Conservation (phyloP, 257 asterid genomes). For the Jacaranda copaia region DNA sequence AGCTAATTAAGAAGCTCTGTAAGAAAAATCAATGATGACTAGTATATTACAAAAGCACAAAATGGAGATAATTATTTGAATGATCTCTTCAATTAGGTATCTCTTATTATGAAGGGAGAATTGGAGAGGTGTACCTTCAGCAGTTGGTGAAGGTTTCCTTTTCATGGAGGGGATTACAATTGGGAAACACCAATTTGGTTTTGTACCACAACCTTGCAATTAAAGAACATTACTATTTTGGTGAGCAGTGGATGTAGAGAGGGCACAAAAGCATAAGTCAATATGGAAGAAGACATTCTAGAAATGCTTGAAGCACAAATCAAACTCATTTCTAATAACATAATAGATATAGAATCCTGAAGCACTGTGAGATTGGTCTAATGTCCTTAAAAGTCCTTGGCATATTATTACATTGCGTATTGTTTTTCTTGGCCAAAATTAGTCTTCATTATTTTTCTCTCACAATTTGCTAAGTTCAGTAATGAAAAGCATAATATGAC, state of each 20-base stretch:
- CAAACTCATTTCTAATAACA: not conserved
- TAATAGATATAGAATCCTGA: too few relatives aligned
- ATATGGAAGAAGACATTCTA: constrained; percentile 39
- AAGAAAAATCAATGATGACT: not conserved
- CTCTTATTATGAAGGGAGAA: not conserved
- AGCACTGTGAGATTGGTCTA: too few relatives aligned
- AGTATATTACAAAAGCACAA: constrained; percentile 22
- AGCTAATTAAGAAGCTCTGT: constrained; percentile 2
- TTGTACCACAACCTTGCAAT: constrained; percentile 40
- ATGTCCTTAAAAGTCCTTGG: too few relatives aligned
- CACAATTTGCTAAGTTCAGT: too few relatives aligned
- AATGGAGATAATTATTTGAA: not conserved
- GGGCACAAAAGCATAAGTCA: constrained; percentile 53
- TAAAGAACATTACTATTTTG: constrained; percentile 40
- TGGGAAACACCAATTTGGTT: constrained; percentile 53
- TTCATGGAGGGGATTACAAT: constrained; percentile 50
- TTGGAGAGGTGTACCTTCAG: constrained; percentile 37
- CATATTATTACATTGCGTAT: too few relatives aligned
- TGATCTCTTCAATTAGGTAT: not conserved
- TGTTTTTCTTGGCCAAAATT: too few relatives aligned
- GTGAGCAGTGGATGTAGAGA: constrained; percentile 46
- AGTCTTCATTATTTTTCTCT: too few relatives aligned
- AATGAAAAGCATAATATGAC: too few relatives aligned
- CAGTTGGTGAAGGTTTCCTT: constrained; percentile 55
- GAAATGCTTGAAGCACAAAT: not conserved